Evolutionary conservation across 257 asterid species (phyloP).

Genomic region (Petunia secreta): DNA sequence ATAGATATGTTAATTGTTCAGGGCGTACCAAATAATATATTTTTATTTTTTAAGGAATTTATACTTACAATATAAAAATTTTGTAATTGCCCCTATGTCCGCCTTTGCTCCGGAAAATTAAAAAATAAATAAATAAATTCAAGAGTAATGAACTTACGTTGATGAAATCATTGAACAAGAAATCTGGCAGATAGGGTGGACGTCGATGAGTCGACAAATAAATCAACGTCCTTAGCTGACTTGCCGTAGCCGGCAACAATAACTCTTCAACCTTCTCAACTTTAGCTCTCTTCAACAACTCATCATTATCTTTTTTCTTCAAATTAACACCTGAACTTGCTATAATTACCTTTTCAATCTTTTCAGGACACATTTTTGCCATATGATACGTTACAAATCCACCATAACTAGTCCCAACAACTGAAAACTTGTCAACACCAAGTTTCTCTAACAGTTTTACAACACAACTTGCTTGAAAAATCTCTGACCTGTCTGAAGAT

Average conservation of each 20-base stretch:
- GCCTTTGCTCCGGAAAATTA: too few relatives aligned
- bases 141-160: constrained; percentile 35
- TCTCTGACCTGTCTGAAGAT: constrained; percentile 60
- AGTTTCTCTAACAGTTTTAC: constrained; percentile 51
- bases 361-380: constrained; percentile 72
- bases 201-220: constrained; percentile 40
- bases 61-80: too few relatives aligned
- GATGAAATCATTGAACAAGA: constrained; percentile 60
- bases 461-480: constrained; percentile 70
- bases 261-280: constrained; percentile 53
- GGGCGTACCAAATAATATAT: too few relatives aligned
- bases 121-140: neutral
- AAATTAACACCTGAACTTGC: constrained; percentile 78
- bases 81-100: too few relatives aligned
- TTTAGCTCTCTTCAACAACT: constrained; percentile 50
- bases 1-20: too few relatives aligned
- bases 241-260: constrained; percentile 58
- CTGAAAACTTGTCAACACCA: constrained; percentile 48
- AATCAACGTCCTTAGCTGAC: constrained; percentile 43
- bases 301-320: constrained; percentile 50
- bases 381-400: constrained; percentile 79
- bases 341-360: constrained; percentile 81
- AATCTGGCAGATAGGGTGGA: constrained; percentile 56
- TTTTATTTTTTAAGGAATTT: too few relatives aligned
- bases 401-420: constrained; percentile 88